Conservation (phyloP, 2,329 filamentous ascomycete species). For the Clonostachys rosea region DNA sequence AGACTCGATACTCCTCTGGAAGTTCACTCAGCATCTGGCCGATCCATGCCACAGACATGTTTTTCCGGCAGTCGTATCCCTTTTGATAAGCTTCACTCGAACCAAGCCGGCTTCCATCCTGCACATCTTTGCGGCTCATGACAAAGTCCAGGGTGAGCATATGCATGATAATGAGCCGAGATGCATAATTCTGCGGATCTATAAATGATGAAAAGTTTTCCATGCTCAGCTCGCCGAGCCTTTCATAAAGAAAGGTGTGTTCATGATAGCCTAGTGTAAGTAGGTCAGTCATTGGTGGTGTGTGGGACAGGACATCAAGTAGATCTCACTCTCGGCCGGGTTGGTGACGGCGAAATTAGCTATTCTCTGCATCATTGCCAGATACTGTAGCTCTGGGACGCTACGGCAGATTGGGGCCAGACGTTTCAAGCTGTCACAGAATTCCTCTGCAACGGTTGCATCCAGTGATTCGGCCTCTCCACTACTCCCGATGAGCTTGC, state of each 20-base stretch:
- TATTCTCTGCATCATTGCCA: slow-evolving; percentile 21
- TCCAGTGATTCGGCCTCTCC: slow-evolving; percentile 7
- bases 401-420: slow-evolving; percentile 21
- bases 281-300: not conserved
- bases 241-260: slow-evolving; percentile 17
- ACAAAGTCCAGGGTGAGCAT: slow-evolving; percentile 24
- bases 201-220: slow-evolving; percentile 23
- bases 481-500: slow-evolving; percentile 9
- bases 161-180: slow-evolving; percentile 28
- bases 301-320: not conserved
- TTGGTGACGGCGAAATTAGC: slow-evolving; percentile 14
- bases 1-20: slow-evolving; percentile 18
- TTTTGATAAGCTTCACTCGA: slow-evolving; percentile 1
- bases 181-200: slow-evolving; percentile 18
- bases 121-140: slow-evolving; percentile 12
- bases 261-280: slow-evolving; percentile 13
- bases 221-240: slow-evolving; percentile 15
- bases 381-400: slow-evolving; percentile 18
- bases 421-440: slow-evolving; percentile 16
- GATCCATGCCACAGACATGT: slow-evolving; percentile 29
- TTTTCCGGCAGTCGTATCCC: slow-evolving; percentile 12
- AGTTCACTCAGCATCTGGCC: slow-evolving; percentile 23
- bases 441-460: slow-evolving; percentile 12
- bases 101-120: not conserved
- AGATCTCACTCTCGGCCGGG: slow-evolving; percentile 17